A percentile compares a stretch with the other conserved stretches of the same genome.
Conservation (phyloP, 257 asterid genomes). For the Catharanthus roseus region DNA sequence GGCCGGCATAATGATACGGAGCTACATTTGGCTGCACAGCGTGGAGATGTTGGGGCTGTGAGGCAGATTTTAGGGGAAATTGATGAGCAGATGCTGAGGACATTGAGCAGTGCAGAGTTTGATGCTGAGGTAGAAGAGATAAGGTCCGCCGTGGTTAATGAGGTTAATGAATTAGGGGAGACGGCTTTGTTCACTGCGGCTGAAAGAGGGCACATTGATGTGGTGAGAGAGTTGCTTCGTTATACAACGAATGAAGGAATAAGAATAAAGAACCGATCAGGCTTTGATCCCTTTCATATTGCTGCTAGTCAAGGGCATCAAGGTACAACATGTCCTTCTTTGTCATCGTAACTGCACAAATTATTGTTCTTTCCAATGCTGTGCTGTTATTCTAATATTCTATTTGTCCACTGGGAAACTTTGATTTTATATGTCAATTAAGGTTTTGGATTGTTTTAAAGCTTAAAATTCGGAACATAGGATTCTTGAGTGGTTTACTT, state of each 20-base stretch:
- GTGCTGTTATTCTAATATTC: no score
- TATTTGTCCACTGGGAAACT: background rate
- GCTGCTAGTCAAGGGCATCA: slow-evolving; percentile 59
- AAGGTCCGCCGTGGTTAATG: slow-evolving; percentile 52
- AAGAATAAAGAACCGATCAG: slow-evolving; percentile 40
- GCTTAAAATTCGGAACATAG: background rate
- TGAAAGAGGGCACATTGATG: slow-evolving; percentile 43
- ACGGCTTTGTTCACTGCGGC: slow-evolving; percentile 50
- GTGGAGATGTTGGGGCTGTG: slow-evolving; percentile 67
- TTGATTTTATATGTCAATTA: background rate
- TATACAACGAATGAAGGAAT: slow-evolving; percentile 45
- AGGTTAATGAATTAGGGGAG: slow-evolving; percentile 59
- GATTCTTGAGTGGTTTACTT: background rate
- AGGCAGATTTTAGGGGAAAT: slow-evolving; percentile 62
- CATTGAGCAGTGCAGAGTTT: slow-evolving; percentile 48
- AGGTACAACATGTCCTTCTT: slow-evolving; percentile 23
- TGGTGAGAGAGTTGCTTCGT: slow-evolving; percentile 42
- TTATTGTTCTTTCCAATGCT: no score
- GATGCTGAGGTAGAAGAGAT: slow-evolving; percentile 52
- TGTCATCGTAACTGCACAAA: no score
- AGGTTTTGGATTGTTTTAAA: no score
- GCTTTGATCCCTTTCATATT: slow-evolving; percentile 52
- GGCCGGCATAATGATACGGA: slow-evolving; percentile 89
- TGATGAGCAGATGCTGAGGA: slow-evolving; percentile 54
- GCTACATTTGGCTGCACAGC: slow-evolving; percentile 82